Percentiles rank a stretch among this genome's conserved stretches.
Evolutionary conservation across 495 filamentous ascomycete species (phyloP).

Genomic region (Evernia prunastri): DNA sequence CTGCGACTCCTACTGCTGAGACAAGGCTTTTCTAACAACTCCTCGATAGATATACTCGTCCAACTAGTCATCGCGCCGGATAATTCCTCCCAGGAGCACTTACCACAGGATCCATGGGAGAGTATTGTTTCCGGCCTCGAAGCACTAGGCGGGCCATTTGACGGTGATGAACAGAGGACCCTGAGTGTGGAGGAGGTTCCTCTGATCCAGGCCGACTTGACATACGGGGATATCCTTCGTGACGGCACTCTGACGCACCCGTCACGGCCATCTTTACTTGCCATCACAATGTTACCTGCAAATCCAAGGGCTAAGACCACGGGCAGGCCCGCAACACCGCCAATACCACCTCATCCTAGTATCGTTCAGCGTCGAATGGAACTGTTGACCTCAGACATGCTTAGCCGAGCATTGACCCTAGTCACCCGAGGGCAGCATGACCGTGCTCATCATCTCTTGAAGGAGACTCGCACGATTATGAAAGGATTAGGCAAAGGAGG

Average conservation of each 20-base stretch:
- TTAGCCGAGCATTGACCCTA: slow-evolving; percentile 84
- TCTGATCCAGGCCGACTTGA: slow-evolving; percentile 89
- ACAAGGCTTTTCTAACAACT: slow-evolving; percentile 7
- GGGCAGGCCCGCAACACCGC: slow-evolving; percentile 62
- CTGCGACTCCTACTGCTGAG: slow-evolving; percentile 20
- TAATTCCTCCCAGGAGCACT: slow-evolving; percentile 72
- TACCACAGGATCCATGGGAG: slow-evolving; percentile 95
- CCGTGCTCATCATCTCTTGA: slow-evolving; percentile 81
- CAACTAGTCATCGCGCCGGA: slow-evolving; percentile 92
- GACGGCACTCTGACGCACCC: slow-evolving; percentile 85
- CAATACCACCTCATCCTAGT: slow-evolving; percentile 90
- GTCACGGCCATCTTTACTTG: slow-evolving; percentile 83
- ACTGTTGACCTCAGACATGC: slow-evolving; percentile 94
- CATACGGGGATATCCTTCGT: slow-evolving; percentile 87
- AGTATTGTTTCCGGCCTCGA: slow-evolving; percentile 93
- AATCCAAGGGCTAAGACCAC: slow-evolving; percentile 50
- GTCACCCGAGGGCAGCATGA: slow-evolving; percentile 90
- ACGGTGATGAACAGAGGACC: slow-evolving; percentile 78
- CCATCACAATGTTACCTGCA: slow-evolving; percentile 95
- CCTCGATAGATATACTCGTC: slow-evolving; percentile 69
- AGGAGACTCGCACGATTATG: slow-evolving; percentile 89
- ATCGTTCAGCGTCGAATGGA: slow-evolving; percentile 98
- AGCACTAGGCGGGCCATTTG: slow-evolving; percentile 83
- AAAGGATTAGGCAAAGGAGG: slow-evolving; percentile 94
- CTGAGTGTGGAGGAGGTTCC: slow-evolving; percentile 92